A percentile compares a stretch with the other conserved stretches of the same genome.
Evolutionary conservation across 768 basidiomycete species (phyloP).

Genomic region (Trichaptum fuscoviolaceum): DNA sequence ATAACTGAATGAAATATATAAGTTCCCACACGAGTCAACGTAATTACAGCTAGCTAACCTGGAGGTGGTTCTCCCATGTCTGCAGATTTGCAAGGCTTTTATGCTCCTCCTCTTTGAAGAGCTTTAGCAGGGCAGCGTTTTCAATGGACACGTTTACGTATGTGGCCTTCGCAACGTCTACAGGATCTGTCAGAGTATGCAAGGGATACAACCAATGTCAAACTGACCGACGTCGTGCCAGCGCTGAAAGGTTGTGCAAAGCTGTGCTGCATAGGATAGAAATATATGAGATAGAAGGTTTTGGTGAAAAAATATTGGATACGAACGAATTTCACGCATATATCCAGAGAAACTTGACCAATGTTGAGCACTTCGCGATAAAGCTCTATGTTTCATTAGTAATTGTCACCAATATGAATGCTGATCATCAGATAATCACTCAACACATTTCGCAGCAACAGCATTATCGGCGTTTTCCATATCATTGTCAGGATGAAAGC

Average conservation of each 20-base stretch:
- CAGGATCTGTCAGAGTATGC: background rate
- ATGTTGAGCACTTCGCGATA: conserved; percentile 73
- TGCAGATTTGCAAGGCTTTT: conserved; percentile 22
- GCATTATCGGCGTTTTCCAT: background rate
- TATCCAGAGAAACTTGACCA: conserved; percentile 88
- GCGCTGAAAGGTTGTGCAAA: conserved; percentile 68
- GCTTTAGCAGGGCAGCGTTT: conserved; percentile 44
- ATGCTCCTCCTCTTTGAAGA: conserved; percentile 42
- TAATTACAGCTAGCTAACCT: background rate
- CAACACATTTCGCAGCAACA: conserved; percentile 40
- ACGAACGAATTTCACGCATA: conserved; percentile 71
- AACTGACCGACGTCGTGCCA: conserved; percentile 69
- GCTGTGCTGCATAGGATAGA: conserved; percentile 45
- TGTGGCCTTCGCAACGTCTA: conserved; percentile 60
- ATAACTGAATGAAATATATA: background rate
- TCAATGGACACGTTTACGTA: conserved; percentile 64
- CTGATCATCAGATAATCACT: conserved; percentile 29
- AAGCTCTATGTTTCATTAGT: conserved; percentile 38
- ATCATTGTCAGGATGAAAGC: conserved; percentile 10
- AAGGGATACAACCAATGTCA: background rate
- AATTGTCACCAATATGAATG: background rate
- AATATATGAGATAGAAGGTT: background rate
- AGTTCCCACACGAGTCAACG: background rate
- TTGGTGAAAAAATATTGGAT: conserved; percentile 4
- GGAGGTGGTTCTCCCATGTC: conserved; percentile 21